phyloP scores from a whole-genome alignment of 139 green algal genomes.

The Asterochloris erici region DNA sequence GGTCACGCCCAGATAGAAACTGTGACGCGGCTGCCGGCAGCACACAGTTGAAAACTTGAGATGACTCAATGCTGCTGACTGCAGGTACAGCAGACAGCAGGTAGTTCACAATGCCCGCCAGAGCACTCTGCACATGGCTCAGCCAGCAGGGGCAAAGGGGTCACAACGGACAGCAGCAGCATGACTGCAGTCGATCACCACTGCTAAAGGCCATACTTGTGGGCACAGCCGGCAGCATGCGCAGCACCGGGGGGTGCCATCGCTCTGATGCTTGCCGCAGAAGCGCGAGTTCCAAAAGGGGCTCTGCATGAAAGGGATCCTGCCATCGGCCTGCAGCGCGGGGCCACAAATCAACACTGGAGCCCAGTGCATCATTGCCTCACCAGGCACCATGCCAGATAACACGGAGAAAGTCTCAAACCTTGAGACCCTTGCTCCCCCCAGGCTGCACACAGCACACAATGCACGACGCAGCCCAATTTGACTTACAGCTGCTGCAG shows the following conservation, averaged over 20 bases:
- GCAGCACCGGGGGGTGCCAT: conserved; percentile 63
- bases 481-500: not conserved
- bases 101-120: too few species aligned
- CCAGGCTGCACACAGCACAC: not conserved
- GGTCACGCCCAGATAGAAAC: too few species aligned
- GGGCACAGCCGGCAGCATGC: conserved; percentile 54
- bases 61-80: too few species aligned
- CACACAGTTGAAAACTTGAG: too few species aligned
- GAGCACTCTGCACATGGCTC: too few species aligned
- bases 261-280: conserved; percentile 52
- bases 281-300: conserved; percentile 56
- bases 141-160: too few species aligned
- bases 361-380: not conserved
- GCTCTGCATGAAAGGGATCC: not conserved
- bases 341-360: not conserved
- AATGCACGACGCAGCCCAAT: not conserved
- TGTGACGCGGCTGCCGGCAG: too few species aligned
- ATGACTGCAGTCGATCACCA: not conserved
- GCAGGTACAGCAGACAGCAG: too few species aligned
- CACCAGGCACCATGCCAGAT: not conserved
- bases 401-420: not conserved
- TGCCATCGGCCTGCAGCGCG: conserved; percentile 18
- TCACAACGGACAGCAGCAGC: not conserved
- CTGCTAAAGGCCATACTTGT: conserved; percentile 1
- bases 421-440: not conserved